Conservation (phyloP, 495 filamentous ascomycete genomes). For the Aspergillus egyptiacus region DNA sequence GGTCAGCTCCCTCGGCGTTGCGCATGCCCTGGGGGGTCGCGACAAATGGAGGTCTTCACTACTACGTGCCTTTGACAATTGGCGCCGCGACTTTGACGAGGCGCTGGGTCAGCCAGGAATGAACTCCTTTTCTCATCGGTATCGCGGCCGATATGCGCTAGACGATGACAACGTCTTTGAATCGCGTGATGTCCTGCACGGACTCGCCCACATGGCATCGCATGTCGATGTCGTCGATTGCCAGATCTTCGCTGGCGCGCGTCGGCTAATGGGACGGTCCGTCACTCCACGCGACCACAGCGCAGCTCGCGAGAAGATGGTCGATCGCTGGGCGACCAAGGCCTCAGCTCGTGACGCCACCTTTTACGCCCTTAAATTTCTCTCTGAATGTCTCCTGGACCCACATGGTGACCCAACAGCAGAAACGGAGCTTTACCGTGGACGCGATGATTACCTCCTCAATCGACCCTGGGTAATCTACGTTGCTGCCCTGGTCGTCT, state of each 20-base stretch:
- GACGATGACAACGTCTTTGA: conserved; percentile 81
- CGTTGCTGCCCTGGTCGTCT: conserved; percentile 84
- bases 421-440: conserved; percentile 53
- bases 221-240: conserved; percentile 97
- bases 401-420: conserved; percentile 25
- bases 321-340: conserved; percentile 82
- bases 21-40: conserved; percentile 76
- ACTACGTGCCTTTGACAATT: conserved; percentile 86
- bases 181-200: conserved; percentile 80
- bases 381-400: conserved; percentile 70
- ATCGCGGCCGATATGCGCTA: conserved; percentile 34
- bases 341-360: conserved; percentile 89
- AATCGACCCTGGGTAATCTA: conserved; percentile 98
- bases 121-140: conserved; percentile 33
- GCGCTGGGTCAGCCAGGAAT: conserved; percentile 52
- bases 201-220: conserved; percentile 95
- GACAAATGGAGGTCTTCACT: conserved; percentile 90
- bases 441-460: conserved; percentile 81
- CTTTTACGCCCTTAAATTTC: conserved; percentile 86
- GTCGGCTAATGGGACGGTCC: conserved; percentile 74
- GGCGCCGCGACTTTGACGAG: conserved; percentile 90
- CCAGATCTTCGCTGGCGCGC: conserved; percentile 88
- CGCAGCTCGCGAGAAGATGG: conserved; percentile 78
- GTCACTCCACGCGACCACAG: conserved; percentile 77
- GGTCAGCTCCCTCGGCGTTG: conserved; percentile 76